Base-by-base conservation (phyloP, 1,284 basidiomycete genomes). In the Wallemia hederae region DNA sequence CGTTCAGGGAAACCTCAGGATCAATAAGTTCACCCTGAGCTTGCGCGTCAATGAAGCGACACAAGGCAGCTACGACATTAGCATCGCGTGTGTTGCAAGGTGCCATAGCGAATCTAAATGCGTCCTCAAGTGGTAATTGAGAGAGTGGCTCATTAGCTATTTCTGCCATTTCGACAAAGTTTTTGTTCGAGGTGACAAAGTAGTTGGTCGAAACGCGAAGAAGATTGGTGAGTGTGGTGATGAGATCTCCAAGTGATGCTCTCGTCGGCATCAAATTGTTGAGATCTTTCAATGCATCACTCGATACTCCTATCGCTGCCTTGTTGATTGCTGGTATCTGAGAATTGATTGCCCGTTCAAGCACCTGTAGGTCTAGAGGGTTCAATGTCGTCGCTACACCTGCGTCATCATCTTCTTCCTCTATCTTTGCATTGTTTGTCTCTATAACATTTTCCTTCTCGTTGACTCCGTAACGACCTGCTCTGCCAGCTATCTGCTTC, bases 401-500 rank as follows among this genome's bases (percentile, higher is more conserved):
- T 15, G 63, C 59, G 25, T 63, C 62, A 58, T 63, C 61, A 60
- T 65, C 65, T 11, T 62, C 64, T 22, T 62, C 63, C 0, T 63
- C 64, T 2, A 65, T 60, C 2, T 57, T 56, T 14, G 63, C 60
- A 15, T 63, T 28, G 25, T 26, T 27, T 14, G 33, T 26, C 34
- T 33, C 34, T 11, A 39, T 55, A 2, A 25, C 17, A 15, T 62
- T 39, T 17, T 27, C 24, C 24, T 65, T 63, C 15, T 64, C 73
- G 62, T 82, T 79, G 61, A 85, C 72, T 1, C 89, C 89, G 70
- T 80, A 99, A 0, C 94, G 82, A 1, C 92, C 92, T 0, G 94
- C 94, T 57, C 94, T 80, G 2, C 92, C 92, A 0, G 86, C 91
- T 59, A 98, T 97, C 70, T 98, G 92, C 70, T 97, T 98, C 70